A percentile compares a stretch with the other conserved stretches of the same genome.
Conservation (phyloP, 768 basidiomycete genomes). For the Boletus barrowsii region DNA sequence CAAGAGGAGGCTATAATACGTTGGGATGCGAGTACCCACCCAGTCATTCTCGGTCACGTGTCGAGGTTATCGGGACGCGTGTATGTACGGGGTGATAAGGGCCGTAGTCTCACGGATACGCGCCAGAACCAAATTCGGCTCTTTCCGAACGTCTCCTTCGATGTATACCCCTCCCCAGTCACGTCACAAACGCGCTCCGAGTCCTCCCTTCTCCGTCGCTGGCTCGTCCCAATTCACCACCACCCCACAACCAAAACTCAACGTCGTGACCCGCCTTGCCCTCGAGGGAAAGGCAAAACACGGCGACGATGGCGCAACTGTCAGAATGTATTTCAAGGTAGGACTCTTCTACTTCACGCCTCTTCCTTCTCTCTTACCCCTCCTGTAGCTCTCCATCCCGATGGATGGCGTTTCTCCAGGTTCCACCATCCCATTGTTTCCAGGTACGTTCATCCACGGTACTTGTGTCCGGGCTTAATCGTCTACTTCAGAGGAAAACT, state of each 20-base stretch:
- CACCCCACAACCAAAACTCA: conserved; percentile 47
- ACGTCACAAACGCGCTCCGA: conserved; percentile 30
- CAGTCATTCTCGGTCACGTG: conserved; percentile 22
- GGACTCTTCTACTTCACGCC: conserved; percentile 4
- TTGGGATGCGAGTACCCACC: conserved; percentile 20
- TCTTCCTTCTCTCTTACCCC: background rate
- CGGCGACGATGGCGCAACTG: conserved; percentile 59
- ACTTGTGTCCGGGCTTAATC: background rate
- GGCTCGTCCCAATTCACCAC: conserved; percentile 46
- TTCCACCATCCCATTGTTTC: conserved; percentile 66
- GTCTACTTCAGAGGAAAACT: conserved; percentile 61
- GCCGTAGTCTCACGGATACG: background rate
- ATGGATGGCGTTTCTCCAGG: conserved; percentile 64
- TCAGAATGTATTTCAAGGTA: conserved; percentile 79
- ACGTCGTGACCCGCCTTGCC: conserved; percentile 69
- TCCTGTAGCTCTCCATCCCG: conserved; percentile 59
- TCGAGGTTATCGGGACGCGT: background rate
- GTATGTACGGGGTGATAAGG: too few relatives aligned
- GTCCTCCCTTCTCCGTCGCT: conserved; percentile 30
- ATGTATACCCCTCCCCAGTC: conserved; percentile 22
- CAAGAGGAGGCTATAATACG: background rate
- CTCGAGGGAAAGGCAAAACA: conserved; percentile 73
- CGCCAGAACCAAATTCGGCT: background rate
- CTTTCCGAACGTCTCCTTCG: background rate
- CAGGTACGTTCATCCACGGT: conserved; percentile 42